A percentile compares a stretch with the other conserved stretches of the same genome.
These are phyloP conservation scores for Karstenula rhodostoma DNA, from an alignment of 2,329 filamentous ascomycete genomes.

Conservation along the genomic window DNA sequence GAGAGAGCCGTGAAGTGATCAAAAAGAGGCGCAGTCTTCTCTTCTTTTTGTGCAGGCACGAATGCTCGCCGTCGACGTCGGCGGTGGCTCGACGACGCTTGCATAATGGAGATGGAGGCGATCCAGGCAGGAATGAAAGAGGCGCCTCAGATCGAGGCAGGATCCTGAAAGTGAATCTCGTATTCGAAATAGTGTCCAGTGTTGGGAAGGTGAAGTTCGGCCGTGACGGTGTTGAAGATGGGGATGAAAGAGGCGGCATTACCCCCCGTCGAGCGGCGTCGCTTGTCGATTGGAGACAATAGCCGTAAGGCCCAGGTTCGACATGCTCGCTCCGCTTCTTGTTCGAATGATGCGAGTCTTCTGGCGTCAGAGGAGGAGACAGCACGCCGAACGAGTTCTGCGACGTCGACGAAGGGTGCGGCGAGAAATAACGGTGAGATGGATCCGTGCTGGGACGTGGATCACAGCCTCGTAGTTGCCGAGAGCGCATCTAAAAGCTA, in stretches of 20 bases:
- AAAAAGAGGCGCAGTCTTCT: constrained; percentile 68
- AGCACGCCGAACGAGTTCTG: constrained; percentile 18
- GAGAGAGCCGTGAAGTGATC: constrained; percentile 74
- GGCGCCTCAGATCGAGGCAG: constrained; percentile 36
- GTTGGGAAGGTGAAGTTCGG: constrained; percentile 22
- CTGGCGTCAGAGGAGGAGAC: constrained; percentile 16
- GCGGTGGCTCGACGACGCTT: constrained; percentile 64
- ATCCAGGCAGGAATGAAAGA: constrained; percentile 46
- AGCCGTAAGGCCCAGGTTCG: constrained; percentile 26
- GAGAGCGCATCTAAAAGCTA: constrained; percentile 30
- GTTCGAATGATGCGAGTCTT: constrained; percentile 11
- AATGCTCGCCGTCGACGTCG: constrained; percentile 65
- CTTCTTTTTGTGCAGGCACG: constrained; percentile 68
- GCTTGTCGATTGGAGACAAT: constrained; percentile 35
- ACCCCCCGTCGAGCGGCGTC: constrained; percentile 42
- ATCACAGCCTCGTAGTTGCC: constrained; percentile 19
- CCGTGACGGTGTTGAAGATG: constrained; percentile 18
- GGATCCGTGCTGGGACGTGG: constrained; percentile 22
- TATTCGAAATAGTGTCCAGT: constrained; percentile 3
- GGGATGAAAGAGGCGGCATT: constrained; percentile 28
- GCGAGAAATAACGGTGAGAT: constrained; percentile 22
- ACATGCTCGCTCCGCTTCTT: constrained; percentile 38
- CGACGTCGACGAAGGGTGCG: constrained; percentile 2
- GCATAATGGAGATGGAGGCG: constrained; percentile 28
- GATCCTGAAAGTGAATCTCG: constrained; percentile 46